These are phyloP conservation scores for Trichomonascaceae sp. DNA, from an alignment of 1,139 yeast species.

Conservation along the genomic window DNA sequence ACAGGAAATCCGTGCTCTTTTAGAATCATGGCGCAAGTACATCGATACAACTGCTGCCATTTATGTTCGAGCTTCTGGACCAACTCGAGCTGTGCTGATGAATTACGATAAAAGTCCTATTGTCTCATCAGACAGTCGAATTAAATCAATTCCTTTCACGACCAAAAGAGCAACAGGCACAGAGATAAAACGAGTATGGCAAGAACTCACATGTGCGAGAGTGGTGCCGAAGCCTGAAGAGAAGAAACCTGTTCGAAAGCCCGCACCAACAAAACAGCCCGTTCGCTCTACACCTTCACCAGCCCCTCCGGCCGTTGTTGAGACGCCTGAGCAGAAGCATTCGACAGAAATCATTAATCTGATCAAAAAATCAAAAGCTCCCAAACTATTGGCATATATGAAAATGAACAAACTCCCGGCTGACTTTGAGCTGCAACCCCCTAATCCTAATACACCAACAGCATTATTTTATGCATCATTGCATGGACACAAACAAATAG, in stretches of 20 bases:
- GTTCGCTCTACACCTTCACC: conserved; percentile 14
- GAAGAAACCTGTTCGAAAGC: conserved; percentile 20
- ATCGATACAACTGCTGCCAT: conserved; percentile 59
- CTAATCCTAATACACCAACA: conserved; percentile 56
- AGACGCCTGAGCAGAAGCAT: conserved; percentile 38
- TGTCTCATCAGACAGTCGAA: conserved; percentile 24
- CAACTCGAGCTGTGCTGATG: conserved; percentile 58
- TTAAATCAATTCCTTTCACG: conserved; percentile 70
- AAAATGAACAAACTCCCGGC: conserved; percentile 49
- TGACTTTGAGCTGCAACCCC: conserved; percentile 52
- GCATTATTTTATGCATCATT: conserved; percentile 74
- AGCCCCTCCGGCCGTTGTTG: conserved; percentile 1
- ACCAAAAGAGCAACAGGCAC: conserved; percentile 81
- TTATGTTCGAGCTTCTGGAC: conserved; percentile 80
- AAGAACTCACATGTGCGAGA: conserved; percentile 58
- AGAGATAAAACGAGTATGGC: conserved; percentile 84
- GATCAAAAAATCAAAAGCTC: conserved; percentile 72
- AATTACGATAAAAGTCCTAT: conserved; percentile 54
- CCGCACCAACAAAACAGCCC: conserved; percentile 26
- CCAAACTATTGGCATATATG: conserved; percentile 59
- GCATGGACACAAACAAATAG: conserved; percentile 61
- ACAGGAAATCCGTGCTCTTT: conserved; percentile 64
- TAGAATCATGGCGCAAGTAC: conserved; percentile 56
- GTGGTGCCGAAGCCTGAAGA: conserved; percentile 50
- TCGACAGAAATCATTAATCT: conserved; percentile 48